Percentiles rank a stretch among this genome's conserved stretches.
Evolutionary conservation across 2,329 filamentous ascomycete genomes (phyloP).

Genomic region (Beauveria pseudobassiana): DNA sequence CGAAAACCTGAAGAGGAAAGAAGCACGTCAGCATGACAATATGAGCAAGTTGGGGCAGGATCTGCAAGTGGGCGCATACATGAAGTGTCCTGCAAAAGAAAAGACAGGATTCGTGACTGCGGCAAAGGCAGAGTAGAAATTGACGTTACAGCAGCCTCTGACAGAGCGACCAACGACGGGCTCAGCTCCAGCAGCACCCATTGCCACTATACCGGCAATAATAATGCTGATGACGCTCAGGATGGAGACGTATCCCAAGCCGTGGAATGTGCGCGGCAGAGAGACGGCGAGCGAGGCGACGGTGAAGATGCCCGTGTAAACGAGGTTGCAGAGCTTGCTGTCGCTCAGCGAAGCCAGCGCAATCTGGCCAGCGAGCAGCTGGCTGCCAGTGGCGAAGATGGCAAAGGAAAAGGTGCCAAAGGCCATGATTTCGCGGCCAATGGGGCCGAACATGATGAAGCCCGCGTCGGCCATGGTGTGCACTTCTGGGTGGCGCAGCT

Average conservation of each 20-base stretch:
- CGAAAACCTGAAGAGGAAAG: conserved; percentile 31
- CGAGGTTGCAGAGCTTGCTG: conserved; percentile 38
- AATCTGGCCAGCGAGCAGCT: conserved; percentile 44
- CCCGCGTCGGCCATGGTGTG: conserved; percentile 52
- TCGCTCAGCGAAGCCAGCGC: conserved; percentile 38
- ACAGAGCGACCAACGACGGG: conserved; percentile 31
- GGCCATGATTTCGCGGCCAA: conserved; percentile 42
- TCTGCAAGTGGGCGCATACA: conserved; percentile 18
- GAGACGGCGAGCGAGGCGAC: conserved; percentile 37
- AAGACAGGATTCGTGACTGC: conserved; percentile 40
- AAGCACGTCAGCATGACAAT: not conserved
- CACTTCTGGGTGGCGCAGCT: conserved; percentile 44
- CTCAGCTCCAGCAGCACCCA: conserved; percentile 38
- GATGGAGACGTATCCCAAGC: conserved; percentile 39
- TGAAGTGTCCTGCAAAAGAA: conserved; percentile 44
- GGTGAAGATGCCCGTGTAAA: conserved; percentile 43
- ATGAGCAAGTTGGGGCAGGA: not conserved
- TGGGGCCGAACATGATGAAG: conserved; percentile 42
- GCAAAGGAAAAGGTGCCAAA: conserved; percentile 44
- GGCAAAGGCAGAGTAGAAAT: conserved; percentile 25
- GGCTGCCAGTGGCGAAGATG: conserved; percentile 41
- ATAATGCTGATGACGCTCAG: conserved; percentile 38
- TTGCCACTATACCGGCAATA: conserved; percentile 41
- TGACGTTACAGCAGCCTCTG: conserved; percentile 26
- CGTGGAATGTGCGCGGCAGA: conserved; percentile 41